Conservation (phyloP, 2,329 filamentous ascomycete genomes). For the Neonectria punicea region DNA sequence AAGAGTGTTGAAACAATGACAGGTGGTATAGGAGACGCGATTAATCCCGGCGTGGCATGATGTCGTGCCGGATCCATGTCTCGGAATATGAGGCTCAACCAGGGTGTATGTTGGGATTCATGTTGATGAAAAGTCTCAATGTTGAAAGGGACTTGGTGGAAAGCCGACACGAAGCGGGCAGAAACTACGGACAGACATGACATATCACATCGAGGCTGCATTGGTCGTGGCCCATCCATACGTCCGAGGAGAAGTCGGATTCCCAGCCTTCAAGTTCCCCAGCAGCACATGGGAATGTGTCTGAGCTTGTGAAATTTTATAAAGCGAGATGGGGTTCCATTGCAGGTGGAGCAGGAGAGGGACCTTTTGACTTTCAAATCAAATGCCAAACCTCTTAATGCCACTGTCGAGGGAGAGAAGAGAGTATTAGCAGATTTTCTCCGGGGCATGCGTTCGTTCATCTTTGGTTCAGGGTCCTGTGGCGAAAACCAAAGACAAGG, state of each 20-base stretch:
- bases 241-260: not conserved
- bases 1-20: not conserved
- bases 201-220: not conserved
- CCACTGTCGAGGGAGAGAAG: not conserved
- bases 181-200: not conserved
- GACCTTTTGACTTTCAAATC: not conserved
- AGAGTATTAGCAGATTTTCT: not conserved
- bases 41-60: slow-evolving; percentile 19
- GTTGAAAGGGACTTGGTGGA: slow-evolving; percentile 1
- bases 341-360: slow-evolving; percentile 1
- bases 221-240: not conserved
- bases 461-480: not conserved
- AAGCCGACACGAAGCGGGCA: slow-evolving; percentile 5
- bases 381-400: not conserved
- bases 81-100: slow-evolving; percentile 23
- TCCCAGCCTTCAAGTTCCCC: not conserved
- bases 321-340: slow-evolving; percentile 1
- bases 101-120: not conserved
- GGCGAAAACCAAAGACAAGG: not conserved
- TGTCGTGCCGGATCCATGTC: slow-evolving; percentile 13
- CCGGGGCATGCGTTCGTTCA: not conserved
- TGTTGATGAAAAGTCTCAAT: not conserved
- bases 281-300: not conserved
- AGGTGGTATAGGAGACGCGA: not conserved
- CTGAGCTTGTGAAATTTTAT: not conserved